Evolutionary conservation across 1,284 basidiomycete species (phyloP), one percentile per base, ranked within the genome.

Genomic region (Microbotryomycetes sp.): DNA sequence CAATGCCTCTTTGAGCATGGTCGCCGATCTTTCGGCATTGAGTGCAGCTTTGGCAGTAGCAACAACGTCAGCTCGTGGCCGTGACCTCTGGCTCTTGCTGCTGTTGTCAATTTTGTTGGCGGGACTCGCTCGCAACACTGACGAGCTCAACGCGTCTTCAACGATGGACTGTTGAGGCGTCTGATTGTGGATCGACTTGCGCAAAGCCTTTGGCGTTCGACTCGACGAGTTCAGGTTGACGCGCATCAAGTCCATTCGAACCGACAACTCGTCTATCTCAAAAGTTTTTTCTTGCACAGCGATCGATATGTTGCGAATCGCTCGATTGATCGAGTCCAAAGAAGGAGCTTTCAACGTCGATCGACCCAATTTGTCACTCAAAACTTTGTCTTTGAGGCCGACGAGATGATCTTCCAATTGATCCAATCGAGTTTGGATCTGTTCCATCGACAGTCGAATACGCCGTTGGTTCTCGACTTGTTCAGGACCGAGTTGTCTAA

Each of bases 401-500:
- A 84, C 80, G 15, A 93, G 76, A 68, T 86, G 81, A 25, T 84
- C 84, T 70, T 92, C 89, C 9, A 93, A 79, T 71, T 89, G 87
- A 69, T 84, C 82, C 19, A 90, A 79, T 31, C 86, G 82, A 64
- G 86, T 84, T 28, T 82, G 82, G 32, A 88, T 82, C 68, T 87
- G 88, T 69, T 84, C 79, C 45, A 88, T 84, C 59, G 81, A 80
- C 59, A 84, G 82, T 48, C 89, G 81, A 29, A 93, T 76, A 58
- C 86, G 84, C 14, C 79, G 82, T 72, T 91, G 91, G 3, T 84
- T 86, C 74, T 92, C 90, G n/a, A 84, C 78, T 71, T 89, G 86
- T 71, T 93, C 91, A 0, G 91, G 90, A 6, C 86, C 87, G n/a
- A 93, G 79, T n/a, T 86, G 85, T 56, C 89, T 81, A 1, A 84